Base-by-base conservation (phyloP, 352 stramenopile species). In the Phytopythium delawarense region DNA sequence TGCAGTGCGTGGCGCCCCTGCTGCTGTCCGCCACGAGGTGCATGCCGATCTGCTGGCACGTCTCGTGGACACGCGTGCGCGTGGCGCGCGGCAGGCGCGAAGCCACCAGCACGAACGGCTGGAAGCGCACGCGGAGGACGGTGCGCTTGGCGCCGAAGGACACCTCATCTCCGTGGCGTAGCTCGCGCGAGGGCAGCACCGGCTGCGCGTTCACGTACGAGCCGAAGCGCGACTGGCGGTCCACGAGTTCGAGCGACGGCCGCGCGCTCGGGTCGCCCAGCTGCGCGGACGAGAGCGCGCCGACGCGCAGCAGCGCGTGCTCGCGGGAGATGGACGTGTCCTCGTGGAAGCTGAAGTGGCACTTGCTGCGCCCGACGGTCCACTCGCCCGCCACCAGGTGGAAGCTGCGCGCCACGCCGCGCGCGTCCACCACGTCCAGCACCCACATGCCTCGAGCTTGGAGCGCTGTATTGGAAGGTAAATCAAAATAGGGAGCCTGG, bases 171-270 rank as follows among this genome's bases (percentile, higher is more conserved):
- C 85, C 85, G 57, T 91, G 78, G 13, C 74, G 70, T 57, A 90
- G 71, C 45, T 66, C 69, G 8, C 73, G 70, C 59, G 83, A 67
- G 15, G 52, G 63, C 53, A 85, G 74, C 58, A 67, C 78, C 50
- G 92, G 80, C 49, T 92, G 71, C 39, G 88, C 73, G 64, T 96
- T 96, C 49, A 96, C 82, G 61, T 93, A 96, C 23, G 87, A 92
- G 44, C 87, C 87, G 64, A 96, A 96, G 64, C 87, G 87, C 57
- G 87, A 96, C 49, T 87, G 78, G 65, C 81, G 75, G 71, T 96
- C 87, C 63, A 84, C 75, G 42, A 96, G 74, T 59, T 84, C 78
- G 63, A 96, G 81, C 52, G 76, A 63, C 35, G 83, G 87, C 8
- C 82, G 78, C 16, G 85, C 76, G 15, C 64, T 56, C 49, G 82